A percentile compares a stretch with the other conserved stretches of the same genome.
These are phyloP conservation scores for Nemania sp. DNA, from an alignment of 2,329 filamentous ascomycete species.

Conservation along the genomic window DNA sequence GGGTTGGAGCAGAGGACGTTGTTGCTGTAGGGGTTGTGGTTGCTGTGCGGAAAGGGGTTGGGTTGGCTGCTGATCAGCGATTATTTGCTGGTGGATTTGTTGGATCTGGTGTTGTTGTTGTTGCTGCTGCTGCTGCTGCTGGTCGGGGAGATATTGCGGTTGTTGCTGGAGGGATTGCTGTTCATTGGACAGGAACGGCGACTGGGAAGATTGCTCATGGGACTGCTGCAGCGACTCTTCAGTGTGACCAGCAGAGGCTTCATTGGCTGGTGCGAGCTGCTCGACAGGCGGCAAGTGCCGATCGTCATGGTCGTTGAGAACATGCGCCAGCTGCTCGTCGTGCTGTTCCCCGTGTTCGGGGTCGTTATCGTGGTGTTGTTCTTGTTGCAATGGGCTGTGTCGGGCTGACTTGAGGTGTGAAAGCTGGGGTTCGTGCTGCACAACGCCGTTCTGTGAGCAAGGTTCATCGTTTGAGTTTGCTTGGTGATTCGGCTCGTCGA, in stretches of 20 bases:
- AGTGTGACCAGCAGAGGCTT: constrained; percentile 10
- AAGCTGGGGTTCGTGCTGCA: constrained; percentile 44
- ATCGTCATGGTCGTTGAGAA: constrained; percentile 20
- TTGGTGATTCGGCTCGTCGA: constrained; percentile 40
- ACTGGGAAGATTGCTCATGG: constrained; percentile 23
- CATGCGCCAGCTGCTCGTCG: constrained; percentile 5
- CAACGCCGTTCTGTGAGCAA: constrained; percentile 48
- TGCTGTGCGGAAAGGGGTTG: constrained; percentile 30
- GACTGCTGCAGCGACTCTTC: constrained; percentile 20
- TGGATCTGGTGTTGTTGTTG: constrained; percentile 20
- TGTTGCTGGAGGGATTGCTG: constrained; percentile 15
- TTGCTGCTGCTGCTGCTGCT: constrained; percentile 19
- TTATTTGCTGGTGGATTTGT: constrained; percentile 25
- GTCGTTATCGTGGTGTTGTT: background rate
- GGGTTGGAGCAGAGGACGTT: constrained; percentile 31
- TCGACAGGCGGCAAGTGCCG: constrained; percentile 15
- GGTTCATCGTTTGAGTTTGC: constrained; percentile 47
- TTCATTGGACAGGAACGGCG: constrained; percentile 14
- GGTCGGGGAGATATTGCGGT: constrained; percentile 14
- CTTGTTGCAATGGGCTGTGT: background rate
- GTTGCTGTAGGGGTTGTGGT: constrained; percentile 44
- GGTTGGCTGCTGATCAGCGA: constrained; percentile 26
- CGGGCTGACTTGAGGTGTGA: constrained; percentile 23
- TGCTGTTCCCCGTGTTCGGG: background rate
- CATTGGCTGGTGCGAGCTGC: constrained; percentile 9